Percentiles rank a stretch among this genome's conserved stretches.
Conservation (phyloP, 2,329 filamentous ascomycete species). For the Orbilia javanica region DNA sequence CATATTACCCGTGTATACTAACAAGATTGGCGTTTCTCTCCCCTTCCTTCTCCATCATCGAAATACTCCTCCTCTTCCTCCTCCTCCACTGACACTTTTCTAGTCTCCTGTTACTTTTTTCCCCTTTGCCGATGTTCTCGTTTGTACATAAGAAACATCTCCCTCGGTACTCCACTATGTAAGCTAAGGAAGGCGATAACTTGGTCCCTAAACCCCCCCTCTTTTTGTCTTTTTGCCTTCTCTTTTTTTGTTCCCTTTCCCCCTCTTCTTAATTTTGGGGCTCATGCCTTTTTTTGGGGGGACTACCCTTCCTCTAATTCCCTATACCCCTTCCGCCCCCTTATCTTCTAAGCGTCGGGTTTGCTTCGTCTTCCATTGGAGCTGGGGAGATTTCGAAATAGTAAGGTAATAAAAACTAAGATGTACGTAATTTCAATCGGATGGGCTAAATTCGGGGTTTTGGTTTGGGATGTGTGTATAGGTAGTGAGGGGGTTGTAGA, state of each 20-base stretch:
- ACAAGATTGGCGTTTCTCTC: conserved; percentile 5
- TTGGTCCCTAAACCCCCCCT: conserved; percentile 10
- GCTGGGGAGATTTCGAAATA: no score
- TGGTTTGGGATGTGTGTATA: no score
- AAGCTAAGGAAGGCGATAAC: conserved; percentile 49
- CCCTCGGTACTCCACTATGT: conserved; percentile 37
- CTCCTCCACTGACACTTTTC: not conserved
- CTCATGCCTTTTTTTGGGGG: not conserved
- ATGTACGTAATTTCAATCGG: no score
- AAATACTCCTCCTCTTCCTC: not conserved
- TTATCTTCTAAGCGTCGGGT: no score
- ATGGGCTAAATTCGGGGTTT: no score
- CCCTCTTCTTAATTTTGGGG: conserved; percentile 9
- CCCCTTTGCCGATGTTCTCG: conserved; percentile 26
- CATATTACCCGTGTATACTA: conserved; percentile 50
- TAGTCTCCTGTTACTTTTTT: not conserved
- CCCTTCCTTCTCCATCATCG: conserved; percentile 4
- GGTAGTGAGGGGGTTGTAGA: no score
- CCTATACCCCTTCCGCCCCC: no score
- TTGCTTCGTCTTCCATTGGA: no score
- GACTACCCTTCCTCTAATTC: no score
- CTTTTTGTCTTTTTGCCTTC: not conserved
- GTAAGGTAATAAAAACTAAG: no score
- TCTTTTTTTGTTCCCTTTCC: no score
- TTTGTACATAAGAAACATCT: conserved; percentile 59